phyloP scores from a whole-genome alignment of 768 basidiomycete species.

The Royoungia palumana region DNA sequence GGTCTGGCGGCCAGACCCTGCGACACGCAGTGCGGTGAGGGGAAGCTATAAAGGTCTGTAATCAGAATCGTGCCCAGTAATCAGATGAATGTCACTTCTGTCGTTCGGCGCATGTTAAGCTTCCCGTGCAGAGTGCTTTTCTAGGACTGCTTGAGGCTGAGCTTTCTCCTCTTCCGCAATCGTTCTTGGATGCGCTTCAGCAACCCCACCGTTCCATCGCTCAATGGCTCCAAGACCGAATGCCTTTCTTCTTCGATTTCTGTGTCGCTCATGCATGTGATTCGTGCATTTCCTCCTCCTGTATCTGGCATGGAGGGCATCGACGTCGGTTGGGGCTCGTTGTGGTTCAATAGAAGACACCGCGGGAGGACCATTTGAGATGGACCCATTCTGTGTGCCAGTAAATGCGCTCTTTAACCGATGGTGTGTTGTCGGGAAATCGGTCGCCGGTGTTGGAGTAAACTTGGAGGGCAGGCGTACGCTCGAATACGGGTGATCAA shows the following conservation, averaged over 20 bases:
- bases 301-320: slow-evolving; percentile 52
- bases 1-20: slow-evolving; percentile 19
- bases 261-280: slow-evolving; percentile 67
- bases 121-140: not conserved
- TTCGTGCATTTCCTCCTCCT: slow-evolving; percentile 62
- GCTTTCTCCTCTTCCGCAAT: slow-evolving; percentile 11
- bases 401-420: slow-evolving; percentile 64
- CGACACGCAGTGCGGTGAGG: slow-evolving; percentile 11
- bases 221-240: slow-evolving; percentile 72
- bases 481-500: slow-evolving; percentile 47
- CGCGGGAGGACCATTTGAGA: slow-evolving; percentile 13
- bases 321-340: slow-evolving; percentile 7
- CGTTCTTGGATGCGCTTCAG: slow-evolving; percentile 37
- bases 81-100: not conserved
- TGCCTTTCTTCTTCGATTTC: slow-evolving; percentile 63
- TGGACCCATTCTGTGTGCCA: slow-evolving; percentile 40
- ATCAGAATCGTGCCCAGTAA: not conserved
- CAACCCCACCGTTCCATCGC: slow-evolving; percentile 59
- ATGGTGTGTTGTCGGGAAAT: slow-evolving; percentile 64
- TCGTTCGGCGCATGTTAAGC: not conserved
- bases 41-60: not conserved
- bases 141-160: not conserved
- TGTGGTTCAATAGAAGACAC: slow-evolving; percentile 26
- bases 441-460: slow-evolving; percentile 31
- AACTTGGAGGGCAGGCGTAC: slow-evolving; percentile 31